Conservation (phyloP, 2,329 filamentous ascomycete genomes). For the Penicillium sp. region DNA sequence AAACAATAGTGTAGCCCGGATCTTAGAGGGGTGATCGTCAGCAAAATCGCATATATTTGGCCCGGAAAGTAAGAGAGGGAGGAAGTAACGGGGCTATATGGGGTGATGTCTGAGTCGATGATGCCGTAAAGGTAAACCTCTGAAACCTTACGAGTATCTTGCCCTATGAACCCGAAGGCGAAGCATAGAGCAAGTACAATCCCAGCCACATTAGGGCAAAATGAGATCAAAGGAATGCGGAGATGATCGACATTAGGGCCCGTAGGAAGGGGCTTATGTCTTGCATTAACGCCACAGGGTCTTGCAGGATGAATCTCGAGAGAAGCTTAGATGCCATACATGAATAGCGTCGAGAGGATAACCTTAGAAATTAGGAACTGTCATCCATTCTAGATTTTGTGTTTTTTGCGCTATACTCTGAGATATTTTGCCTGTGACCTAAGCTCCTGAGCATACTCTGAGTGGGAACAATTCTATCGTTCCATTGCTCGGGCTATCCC, state of each 20-base stretch:
- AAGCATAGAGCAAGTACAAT: slow-evolving; percentile 10
- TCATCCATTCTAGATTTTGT: neutral
- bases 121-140: neutral
- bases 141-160: slow-evolving; percentile 3
- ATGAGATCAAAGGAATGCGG: neutral
- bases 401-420: neutral
- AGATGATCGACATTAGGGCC: slow-evolving; percentile 16
- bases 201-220: slow-evolving; percentile 20
- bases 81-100: neutral
- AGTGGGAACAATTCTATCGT: neutral
- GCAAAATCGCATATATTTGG: neutral
- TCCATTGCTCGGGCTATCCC: slow-evolving; percentile 8
- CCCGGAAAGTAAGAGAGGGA: neutral
- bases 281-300: slow-evolving; percentile 15
- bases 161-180: neutral
- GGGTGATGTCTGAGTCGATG: slow-evolving; percentile 2
- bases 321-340: slow-evolving; percentile 1
- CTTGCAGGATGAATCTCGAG: neutral
- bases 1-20: neutral
- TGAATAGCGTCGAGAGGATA: neutral
- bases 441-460: neutral
- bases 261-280: slow-evolving; percentile 17
- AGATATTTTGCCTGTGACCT: neutral
- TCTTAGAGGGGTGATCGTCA: neutral
- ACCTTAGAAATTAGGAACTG: neutral